These are phyloP conservation scores for Betula pendula DNA, from an alignment of 306 rosid genomes.

Conservation along the genomic window DNA sequence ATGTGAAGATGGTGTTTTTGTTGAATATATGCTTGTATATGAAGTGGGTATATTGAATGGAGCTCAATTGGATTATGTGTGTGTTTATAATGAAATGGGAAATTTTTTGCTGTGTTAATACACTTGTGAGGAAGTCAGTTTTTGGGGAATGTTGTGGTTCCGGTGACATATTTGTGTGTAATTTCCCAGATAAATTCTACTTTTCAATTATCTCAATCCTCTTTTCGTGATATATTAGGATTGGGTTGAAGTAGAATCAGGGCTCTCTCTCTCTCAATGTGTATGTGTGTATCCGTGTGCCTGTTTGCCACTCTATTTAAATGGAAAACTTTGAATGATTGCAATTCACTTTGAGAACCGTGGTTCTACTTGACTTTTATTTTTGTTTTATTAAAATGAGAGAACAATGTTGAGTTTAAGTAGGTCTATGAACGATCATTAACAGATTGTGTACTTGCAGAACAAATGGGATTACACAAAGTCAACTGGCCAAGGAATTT, in stretches of 20 bases:
- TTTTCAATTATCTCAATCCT: background rate
- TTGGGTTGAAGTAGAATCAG: background rate
- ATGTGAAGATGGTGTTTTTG: background rate
- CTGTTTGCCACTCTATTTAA: background rate
- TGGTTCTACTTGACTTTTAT: background rate
- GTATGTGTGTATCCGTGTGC: background rate
- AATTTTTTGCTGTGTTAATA: background rate
- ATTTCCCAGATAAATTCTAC: background rate
- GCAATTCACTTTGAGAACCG: background rate
- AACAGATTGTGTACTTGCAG: conserved; percentile 28
- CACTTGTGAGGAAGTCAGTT: background rate
- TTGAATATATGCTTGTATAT: background rate
- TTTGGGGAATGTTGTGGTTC: background rate
- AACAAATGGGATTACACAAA: conserved; percentile 71
- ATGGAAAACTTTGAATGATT: background rate
- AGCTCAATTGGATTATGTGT: background rate
- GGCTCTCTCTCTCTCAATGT: background rate
- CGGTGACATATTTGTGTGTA: background rate
- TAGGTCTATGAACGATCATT: conserved; percentile 13
- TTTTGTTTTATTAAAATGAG: background rate
- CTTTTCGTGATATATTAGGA: background rate
- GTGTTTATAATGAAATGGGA: background rate
- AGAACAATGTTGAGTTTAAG: background rate
- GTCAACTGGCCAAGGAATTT: conserved; percentile 66
- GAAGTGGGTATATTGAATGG: background rate